Conservation (phyloP, 2,329 filamentous ascomycete species). For the Drechmeria coniospora region DNA sequence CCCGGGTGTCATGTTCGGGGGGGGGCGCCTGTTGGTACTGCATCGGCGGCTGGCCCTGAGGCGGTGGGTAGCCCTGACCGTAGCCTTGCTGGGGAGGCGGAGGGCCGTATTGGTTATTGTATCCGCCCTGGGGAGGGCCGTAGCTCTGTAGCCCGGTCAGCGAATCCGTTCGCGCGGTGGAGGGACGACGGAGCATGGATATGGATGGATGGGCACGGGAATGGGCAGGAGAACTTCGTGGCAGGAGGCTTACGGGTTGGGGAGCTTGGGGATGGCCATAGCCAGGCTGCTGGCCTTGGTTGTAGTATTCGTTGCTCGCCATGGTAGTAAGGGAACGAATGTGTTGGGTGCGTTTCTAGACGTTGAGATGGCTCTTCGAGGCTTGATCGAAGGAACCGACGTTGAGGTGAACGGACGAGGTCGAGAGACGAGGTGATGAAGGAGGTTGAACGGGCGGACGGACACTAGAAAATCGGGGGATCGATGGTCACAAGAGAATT, state of each 20-base stretch:
- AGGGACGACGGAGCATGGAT: not conserved
- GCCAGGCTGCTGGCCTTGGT: conserved; percentile 13
- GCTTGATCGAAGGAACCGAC: too few relatives aligned
- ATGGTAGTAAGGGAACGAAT: conserved; percentile 12
- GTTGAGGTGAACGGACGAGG: too few relatives aligned
- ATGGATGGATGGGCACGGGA: not conserved
- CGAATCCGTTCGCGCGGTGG: not conserved
- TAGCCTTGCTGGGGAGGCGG: conserved; percentile 18
- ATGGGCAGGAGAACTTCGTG: not conserved
- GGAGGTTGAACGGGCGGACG: too few relatives aligned
- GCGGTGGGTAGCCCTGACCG: conserved; percentile 11
- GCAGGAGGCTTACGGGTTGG: conserved; percentile 18
- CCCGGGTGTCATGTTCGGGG: conserved; percentile 12
- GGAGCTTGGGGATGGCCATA: conserved; percentile 13
- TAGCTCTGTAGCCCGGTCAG: conserved; percentile 10
- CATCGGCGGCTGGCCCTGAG: conserved; percentile 24
- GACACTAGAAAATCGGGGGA: too few relatives aligned
- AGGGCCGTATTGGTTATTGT: conserved; percentile 15
- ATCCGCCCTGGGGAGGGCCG: conserved; percentile 15
- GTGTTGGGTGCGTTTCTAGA: too few relatives aligned
- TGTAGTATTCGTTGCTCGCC: conserved; percentile 27
- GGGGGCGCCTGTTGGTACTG: conserved; percentile 26
- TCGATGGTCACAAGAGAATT: too few relatives aligned
- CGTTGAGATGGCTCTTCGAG: too few relatives aligned
- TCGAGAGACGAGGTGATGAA: too few relatives aligned